Conservation (phyloP, 2,329 filamentous ascomycete species). For the Rutstroemia sp. region DNA sequence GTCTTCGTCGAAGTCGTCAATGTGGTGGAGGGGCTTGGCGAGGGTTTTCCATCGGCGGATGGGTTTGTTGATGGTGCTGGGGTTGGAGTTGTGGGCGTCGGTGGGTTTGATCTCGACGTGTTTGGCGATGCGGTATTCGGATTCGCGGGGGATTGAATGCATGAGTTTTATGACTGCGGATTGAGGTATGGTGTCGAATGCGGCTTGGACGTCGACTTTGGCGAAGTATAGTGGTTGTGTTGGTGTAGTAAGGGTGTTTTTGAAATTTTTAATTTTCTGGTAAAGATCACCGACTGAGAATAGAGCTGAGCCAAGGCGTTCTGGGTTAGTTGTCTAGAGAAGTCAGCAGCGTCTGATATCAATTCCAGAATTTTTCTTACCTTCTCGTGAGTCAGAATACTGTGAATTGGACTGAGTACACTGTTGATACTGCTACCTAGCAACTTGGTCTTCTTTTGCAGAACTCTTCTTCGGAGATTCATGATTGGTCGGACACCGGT, state of each 20-base stretch:
- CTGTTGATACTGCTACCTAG: slow-evolving; percentile 62
- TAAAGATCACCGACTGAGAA: slow-evolving; percentile 80
- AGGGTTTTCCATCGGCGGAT: slow-evolving; percentile 25
- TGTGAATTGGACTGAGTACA: slow-evolving; percentile 66
- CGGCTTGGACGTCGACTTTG: slow-evolving; percentile 85
- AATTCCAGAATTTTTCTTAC: slow-evolving; percentile 32
- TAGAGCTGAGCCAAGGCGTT: slow-evolving; percentile 67
- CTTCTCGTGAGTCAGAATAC: slow-evolving; percentile 72
- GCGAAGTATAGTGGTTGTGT: slow-evolving; percentile 65
- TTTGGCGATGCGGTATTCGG: slow-evolving; percentile 62
- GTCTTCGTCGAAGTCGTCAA: slow-evolving; percentile 26
- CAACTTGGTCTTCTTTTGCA: slow-evolving; percentile 45
- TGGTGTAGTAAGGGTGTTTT: slow-evolving; percentile 36
- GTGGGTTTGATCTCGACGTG: slow-evolving; percentile 63
- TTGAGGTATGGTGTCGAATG: slow-evolving; percentile 95
- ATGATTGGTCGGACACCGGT: slow-evolving; percentile 73
- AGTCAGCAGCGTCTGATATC: slow-evolving; percentile 12
- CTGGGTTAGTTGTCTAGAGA: slow-evolving; percentile 41
- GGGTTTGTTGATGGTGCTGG: slow-evolving; percentile 16
- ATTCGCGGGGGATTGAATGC: slow-evolving; percentile 44
- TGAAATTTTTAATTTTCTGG: slow-evolving; percentile 62
- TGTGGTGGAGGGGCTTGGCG: slow-evolving; percentile 24
- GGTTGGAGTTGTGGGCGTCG: slow-evolving; percentile 16
- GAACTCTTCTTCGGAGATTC: slow-evolving; percentile 65
- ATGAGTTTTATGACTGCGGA: slow-evolving; percentile 62